Evolutionary conservation across 2,329 filamentous ascomycete genomes (phyloP), one percentile per base, ranked within the genome.

Genomic region (Nemania abortiva): DNA sequence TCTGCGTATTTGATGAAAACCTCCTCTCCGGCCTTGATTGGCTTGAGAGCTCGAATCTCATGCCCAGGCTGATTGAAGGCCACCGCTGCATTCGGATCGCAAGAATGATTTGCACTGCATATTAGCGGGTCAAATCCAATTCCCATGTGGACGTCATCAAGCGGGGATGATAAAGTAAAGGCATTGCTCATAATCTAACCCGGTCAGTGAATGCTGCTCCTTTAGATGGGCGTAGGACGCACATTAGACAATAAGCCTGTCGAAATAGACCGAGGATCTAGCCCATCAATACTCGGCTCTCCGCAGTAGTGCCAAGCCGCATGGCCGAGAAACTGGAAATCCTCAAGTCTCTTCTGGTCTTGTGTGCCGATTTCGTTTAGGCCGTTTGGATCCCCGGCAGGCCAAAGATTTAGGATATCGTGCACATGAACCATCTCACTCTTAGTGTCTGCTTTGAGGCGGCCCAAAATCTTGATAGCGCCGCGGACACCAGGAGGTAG

Each of bases 1-100:
- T 86, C 84, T 60, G 83, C 77, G 72, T 87, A 87, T 22, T 82
- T 83, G 68, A 86, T 83, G 68, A 80, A 82, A 42, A 87, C 80
- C 72, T 87, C 85, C 50, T 85, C 83, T 59, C 82, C 84, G 66
- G 81, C 81, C 39, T 80, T 79, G 73, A 87, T 85, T 1, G 81
- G 78, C 50, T 74, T 79, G 1, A 86, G 76, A 3, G 84, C 81
- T 20, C 85, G 82, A 10, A 87, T 74, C 13, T 81, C 73, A 3
- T 82, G 73, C 60, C 74, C 72, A 0, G 84, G 79, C 34, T 84
- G 83, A 69, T 87, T 84, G 79, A 85, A 84, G 61, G 84, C 78
- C 10, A 85, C 75, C 42, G 79, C 80, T 5, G 82, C 81, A 64
- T 87, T 87, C 1, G 85, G 84, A 37, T 84, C 81, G 73, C 85